Conservation (phyloP, 805 yeast genomes). For the Ogataea paraovalis region DNA sequence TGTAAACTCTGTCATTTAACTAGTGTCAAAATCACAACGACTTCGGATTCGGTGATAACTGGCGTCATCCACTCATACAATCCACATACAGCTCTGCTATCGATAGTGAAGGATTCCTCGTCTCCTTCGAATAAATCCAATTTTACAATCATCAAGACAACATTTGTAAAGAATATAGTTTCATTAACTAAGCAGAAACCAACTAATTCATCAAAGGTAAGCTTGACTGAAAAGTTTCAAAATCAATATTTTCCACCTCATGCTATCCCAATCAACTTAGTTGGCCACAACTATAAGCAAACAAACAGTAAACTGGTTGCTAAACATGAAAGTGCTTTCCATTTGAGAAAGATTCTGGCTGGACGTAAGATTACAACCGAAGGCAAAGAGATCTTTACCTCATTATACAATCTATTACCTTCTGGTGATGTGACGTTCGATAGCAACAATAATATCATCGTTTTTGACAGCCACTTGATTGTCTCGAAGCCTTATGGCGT, state of each 20-base stretch:
- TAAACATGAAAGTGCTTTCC: conserved; percentile 21
- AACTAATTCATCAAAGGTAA: conserved; percentile 5
- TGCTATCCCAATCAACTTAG: conserved; percentile 12
- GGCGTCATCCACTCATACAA: conserved; percentile 65
- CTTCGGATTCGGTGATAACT: conserved; percentile 50
- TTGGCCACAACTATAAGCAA: conserved; percentile 16
- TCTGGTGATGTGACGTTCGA: conserved; percentile 32
- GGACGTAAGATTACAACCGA: conserved; percentile 22
- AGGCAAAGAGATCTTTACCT: conserved; percentile 26
- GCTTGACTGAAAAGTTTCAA: conserved; percentile 22
- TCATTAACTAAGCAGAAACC: conserved; percentile 38
- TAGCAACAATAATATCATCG: conserved; percentile 33
- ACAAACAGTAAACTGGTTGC: conserved; percentile 16
- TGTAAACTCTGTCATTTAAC: not conserved
- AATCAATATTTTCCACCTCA: conserved; percentile 18
- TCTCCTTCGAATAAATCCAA: conserved; percentile 12
- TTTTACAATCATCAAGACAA: conserved; percentile 52
- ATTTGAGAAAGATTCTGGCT: conserved; percentile 19
- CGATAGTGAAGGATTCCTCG: conserved; percentile 31
- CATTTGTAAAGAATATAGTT: conserved; percentile 52
- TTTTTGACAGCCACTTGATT: conserved; percentile 34
- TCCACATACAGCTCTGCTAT: conserved; percentile 41
- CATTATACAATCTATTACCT: conserved; percentile 28
- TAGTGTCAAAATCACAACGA: conserved; percentile 58
- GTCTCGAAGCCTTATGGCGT: conserved; percentile 38